phyloP scores from a whole-genome alignment of 768 basidiomycete genomes.

The Termitomyces sp. region DNA sequence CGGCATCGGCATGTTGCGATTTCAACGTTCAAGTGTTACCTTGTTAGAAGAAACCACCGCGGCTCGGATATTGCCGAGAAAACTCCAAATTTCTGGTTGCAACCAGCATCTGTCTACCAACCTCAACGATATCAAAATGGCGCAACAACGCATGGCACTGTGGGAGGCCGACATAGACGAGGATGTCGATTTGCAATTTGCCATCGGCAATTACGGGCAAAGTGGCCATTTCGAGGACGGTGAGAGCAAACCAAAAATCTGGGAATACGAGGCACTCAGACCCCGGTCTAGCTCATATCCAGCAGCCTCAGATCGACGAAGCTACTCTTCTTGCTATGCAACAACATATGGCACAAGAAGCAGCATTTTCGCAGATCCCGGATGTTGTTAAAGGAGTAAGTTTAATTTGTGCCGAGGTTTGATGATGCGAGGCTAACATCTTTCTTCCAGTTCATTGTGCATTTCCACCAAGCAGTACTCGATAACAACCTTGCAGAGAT shows the following conservation, averaged over 20 bases:
- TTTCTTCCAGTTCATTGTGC: constrained; percentile 74
- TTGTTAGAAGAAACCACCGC: too few species aligned
- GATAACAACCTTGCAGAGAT: constrained; percentile 91
- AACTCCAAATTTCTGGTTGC: constrained; percentile 26
- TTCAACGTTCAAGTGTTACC: too few species aligned
- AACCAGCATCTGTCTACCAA: background rate
- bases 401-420: constrained; percentile 13
- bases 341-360: constrained; percentile 80
- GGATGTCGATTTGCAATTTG: constrained; percentile 67
- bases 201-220: constrained; percentile 66
- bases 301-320: constrained; percentile 66
- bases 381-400: constrained; percentile 85
- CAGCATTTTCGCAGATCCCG: constrained; percentile 77
- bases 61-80: constrained; percentile 26
- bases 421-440: background rate
- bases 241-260: constrained; percentile 19
- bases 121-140: constrained; percentile 30
- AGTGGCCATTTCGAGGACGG: constrained; percentile 65
- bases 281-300: constrained; percentile 34
- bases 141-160: constrained; percentile 61
- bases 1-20: too few species aligned
- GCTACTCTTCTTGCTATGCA: constrained; percentile 66
- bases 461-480: constrained; percentile 89
- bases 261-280: constrained; percentile 7
- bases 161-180: constrained; percentile 85